Conservation (phyloP, 495 filamentous ascomycete species). For the Aspergillus asperescens region DNA sequence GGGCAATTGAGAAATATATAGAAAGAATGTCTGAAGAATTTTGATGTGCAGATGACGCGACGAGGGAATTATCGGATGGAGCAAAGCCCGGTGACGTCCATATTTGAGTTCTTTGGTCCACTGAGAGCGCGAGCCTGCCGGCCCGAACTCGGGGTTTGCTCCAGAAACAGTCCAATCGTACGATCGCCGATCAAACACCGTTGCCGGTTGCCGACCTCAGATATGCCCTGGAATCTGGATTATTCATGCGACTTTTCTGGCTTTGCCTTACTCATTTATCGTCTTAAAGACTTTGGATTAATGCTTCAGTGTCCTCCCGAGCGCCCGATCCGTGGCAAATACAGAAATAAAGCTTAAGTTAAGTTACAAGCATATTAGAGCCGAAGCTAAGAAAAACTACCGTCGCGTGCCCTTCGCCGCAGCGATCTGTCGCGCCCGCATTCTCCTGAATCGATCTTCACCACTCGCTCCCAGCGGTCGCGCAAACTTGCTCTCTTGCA, state of each 20-base stretch:
- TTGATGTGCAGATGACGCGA: constrained; percentile 5
- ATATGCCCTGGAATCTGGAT: not conserved
- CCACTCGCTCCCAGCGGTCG: constrained; percentile 68
- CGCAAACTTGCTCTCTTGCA: constrained; percentile 46
- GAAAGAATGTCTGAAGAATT: not conserved
- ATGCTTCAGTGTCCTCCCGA: not conserved
- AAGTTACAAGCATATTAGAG: not conserved
- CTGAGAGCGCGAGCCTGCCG: not conserved
- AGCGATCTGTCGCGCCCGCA: constrained; percentile 65
- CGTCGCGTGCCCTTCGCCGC: constrained; percentile 44
- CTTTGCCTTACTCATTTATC: constrained; percentile 5
- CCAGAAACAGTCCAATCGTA: too few relatives aligned
- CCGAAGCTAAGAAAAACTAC: constrained; percentile 12
- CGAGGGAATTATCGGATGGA: constrained; percentile 8
- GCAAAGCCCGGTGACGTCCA: constrained; percentile 33
- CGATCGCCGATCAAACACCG: constrained; percentile 9
- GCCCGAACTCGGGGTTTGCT: not conserved
- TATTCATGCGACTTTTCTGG: constrained; percentile 4
- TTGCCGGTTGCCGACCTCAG: not conserved
- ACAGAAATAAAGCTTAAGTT: constrained; percentile 2
- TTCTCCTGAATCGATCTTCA: constrained; percentile 74
- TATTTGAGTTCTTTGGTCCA: too few relatives aligned
- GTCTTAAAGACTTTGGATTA: not conserved
- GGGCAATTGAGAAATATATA: not conserved
- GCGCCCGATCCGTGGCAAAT: constrained; percentile 11